Evolutionary conservation across 192 early-diverging fungal genomes (phyloP).

Genomic region (Coemansia sp.): DNA sequence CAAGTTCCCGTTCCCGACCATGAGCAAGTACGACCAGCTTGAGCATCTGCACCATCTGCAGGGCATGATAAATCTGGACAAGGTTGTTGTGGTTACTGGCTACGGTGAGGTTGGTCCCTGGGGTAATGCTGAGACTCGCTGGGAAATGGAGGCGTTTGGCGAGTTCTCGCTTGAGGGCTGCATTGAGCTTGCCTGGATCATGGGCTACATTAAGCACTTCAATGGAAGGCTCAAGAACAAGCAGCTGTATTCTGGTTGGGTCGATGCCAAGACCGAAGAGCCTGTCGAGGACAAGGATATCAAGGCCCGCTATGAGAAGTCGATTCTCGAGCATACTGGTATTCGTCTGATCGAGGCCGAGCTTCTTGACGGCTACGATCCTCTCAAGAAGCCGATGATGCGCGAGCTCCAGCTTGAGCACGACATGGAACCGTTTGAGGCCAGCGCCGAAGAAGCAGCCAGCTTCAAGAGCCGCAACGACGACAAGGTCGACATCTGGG

Average conservation of each 20-base stretch:
- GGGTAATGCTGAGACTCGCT: slow-evolving; percentile 88
- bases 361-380: slow-evolving; percentile 82
- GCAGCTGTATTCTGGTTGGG: slow-evolving; percentile 63
- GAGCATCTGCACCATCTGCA: slow-evolving; percentile 56
- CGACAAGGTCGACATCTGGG: slow-evolving; percentile 62
- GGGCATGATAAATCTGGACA: slow-evolving; percentile 84
- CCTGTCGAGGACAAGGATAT: slow-evolving; percentile 83
- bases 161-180: slow-evolving; percentile 59
- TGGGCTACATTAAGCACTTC: slow-evolving; percentile 91
- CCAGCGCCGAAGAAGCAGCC: slow-evolving; percentile 80
- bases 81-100: slow-evolving; percentile 88
- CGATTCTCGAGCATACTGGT: slow-evolving; percentile 70
- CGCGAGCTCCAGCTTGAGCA: slow-evolving; percentile 83
- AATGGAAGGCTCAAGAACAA: slow-evolving; percentile 40
- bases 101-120: slow-evolving; percentile 93
- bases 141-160: slow-evolving; percentile 95
- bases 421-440: slow-evolving; percentile 80
- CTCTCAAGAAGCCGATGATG: slow-evolving; percentile 76
- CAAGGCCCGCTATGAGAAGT: slow-evolving; percentile 86
- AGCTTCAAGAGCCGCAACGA: slow-evolving; percentile 83
- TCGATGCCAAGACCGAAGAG: slow-evolving; percentile 77
- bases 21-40: slow-evolving; percentile 57
- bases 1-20: slow-evolving; percentile 83
- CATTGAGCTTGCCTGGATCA: slow-evolving; percentile 97
- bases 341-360: slow-evolving; percentile 66